Evolutionary conservation across 208 protist genomes (phyloP), one percentile per base, ranked within the genome.

Genomic region (Crithidia fasciculata): DNA sequence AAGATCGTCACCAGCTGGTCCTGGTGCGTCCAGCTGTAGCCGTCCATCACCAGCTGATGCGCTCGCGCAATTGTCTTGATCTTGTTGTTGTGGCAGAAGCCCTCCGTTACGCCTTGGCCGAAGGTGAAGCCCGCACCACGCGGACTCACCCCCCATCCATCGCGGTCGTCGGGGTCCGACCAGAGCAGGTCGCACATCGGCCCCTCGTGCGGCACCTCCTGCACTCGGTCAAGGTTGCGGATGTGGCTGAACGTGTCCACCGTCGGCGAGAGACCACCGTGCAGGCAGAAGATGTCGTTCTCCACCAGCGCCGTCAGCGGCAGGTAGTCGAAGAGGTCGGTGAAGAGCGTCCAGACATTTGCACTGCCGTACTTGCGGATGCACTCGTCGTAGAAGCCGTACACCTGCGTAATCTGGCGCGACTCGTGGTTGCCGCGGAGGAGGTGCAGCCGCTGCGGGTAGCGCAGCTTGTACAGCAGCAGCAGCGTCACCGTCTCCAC

Each of bases 341-440:
- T 99, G 71, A 99, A 98, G 45, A 89, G 60, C 71, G 97, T 98
- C 99, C 99, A 99, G 28, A 99, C 96, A 60, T 93, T 95, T 4
- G 96, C 89, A 62, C 83, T 97, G 45, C 98, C 98, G 76, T 99
- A 99, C 83, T 99, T 99, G 44, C 97, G 91, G 58, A 99, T 90
- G 82, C 98, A 99, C 74, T 99, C 99, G 60, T 99, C 98, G 81
- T 99, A 99, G 82, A 99, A 99, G 40, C 99, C 99, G 85, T 99
- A 99, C 18, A 99, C 98, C 80, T 99, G 97, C 61, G 98, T 99
- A 65, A 99, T 99, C 69, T 99, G 97, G 4, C 98, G 86, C 2
- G 93, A 98, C 78, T 99, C 99, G 81, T 99, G 99, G 80, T 99
- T 99, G 60, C 99, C 99, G 71, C 99, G 91, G 8, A 99, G 85